These are phyloP conservation scores for Sporisorium reilianum DNA, from an alignment of 1,284 basidiomycete species.

Conservation along the genomic window DNA sequence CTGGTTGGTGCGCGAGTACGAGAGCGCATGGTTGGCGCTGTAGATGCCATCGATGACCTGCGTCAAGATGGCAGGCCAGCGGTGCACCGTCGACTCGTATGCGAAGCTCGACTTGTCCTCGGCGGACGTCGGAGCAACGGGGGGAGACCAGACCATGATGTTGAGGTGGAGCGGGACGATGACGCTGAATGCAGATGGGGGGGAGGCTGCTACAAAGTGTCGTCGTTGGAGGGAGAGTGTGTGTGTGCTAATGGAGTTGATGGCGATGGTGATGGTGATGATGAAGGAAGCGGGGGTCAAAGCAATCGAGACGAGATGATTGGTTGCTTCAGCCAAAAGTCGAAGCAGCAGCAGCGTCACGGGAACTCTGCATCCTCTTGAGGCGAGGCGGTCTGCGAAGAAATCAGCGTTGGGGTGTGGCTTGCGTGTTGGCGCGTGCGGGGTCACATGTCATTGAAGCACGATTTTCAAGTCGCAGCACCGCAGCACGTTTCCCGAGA, in stretches of 20 bases:
- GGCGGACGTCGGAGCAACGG: slow-evolving; percentile 44
- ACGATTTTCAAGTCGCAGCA: not conserved
- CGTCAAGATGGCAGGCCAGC: slow-evolving; percentile 92
- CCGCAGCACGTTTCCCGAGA: no score
- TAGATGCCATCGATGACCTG: slow-evolving; percentile 80
- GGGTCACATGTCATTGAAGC: slow-evolving; percentile 27
- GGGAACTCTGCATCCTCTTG: not conserved
- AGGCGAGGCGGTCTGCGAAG: slow-evolving; percentile 4
- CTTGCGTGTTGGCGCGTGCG: slow-evolving; percentile 26
- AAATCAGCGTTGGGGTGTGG: not conserved
- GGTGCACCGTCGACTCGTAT: slow-evolving; percentile 75
- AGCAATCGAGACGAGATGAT: slow-evolving; percentile 18
- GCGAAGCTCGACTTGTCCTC: slow-evolving; percentile 71
- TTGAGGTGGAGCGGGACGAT: not conserved
- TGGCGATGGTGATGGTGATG: not conserved
- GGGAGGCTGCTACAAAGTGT: not conserved
- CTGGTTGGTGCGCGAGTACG: slow-evolving; percentile 72
- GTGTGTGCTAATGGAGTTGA: not conserved
- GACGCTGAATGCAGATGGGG: no score
- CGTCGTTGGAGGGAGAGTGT: not conserved
- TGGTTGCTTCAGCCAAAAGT: slow-evolving; percentile 4
- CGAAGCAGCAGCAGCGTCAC: slow-evolving; percentile 3
- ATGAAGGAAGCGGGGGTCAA: slow-evolving; percentile 1
- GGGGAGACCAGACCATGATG: slow-evolving; percentile 51
- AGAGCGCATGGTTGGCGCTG: slow-evolving; percentile 69